Conservation (phyloP, 768 basidiomycete species). For the Termitomyces sp. region DNA sequence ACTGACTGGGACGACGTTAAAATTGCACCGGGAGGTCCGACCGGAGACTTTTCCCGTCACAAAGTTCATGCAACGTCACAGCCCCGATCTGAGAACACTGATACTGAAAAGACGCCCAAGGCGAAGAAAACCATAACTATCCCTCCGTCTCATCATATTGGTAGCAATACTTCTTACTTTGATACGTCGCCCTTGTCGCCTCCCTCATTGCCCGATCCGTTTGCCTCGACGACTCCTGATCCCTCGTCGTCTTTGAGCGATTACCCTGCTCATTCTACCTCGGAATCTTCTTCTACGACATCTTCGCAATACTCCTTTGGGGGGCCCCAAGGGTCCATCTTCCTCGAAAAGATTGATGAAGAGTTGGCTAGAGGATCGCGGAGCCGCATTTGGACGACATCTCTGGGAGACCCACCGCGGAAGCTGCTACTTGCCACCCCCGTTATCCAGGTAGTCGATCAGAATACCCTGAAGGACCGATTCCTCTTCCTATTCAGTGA, state of each 20-base stretch:
- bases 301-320: constrained; percentile 61
- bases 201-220: constrained; percentile 47
- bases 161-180: constrained; percentile 18
- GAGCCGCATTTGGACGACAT: constrained; percentile 53
- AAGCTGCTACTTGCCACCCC: constrained; percentile 81
- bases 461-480: constrained; percentile 91
- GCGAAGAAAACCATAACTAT: constrained; percentile 24
- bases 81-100: constrained; percentile 20
- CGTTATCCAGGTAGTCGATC: constrained; percentile 90
- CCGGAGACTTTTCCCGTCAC: constrained; percentile 20
- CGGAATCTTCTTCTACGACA: constrained; percentile 67
- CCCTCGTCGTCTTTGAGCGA: constrained; percentile 73
- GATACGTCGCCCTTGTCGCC: constrained; percentile 31
- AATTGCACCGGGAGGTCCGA: constrained; percentile 43
- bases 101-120: constrained; percentile 37
- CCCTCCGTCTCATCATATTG: constrained; percentile 19
- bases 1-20: constrained; percentile 68
- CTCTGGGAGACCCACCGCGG: constrained; percentile 81
- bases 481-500: constrained; percentile 98
- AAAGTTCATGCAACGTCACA: constrained; percentile 6
- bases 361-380: constrained; percentile 57
- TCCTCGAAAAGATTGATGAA: constrained; percentile 69
- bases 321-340: constrained; percentile 39
- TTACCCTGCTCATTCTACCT: constrained; percentile 63
- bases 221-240: constrained; percentile 66